Conservation (phyloP, 2,329 filamentous ascomycete species). For the Apiospora phragmitis region DNA sequence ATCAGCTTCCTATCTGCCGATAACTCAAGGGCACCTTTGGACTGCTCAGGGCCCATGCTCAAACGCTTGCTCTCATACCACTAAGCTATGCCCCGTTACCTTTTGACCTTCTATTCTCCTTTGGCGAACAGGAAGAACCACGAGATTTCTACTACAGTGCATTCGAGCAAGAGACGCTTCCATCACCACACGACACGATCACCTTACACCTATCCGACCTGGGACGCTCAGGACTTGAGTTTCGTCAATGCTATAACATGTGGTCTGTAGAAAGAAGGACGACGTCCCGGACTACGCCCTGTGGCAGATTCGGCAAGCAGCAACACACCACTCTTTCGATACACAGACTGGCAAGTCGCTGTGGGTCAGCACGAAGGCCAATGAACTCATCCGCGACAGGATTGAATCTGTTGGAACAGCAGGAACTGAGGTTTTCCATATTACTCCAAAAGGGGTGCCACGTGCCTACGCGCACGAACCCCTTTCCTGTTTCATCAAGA, state of each 20-base stretch:
- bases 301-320: neutral
- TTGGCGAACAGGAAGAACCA: neutral
- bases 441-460: too few relatives aligned
- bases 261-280: neutral
- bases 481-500: too few relatives aligned
- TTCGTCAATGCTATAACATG: neutral
- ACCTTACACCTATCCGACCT: neutral
- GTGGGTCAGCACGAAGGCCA: slow-evolving; percentile 41
- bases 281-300: neutral
- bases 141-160: neutral
- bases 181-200: neutral
- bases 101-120: neutral
- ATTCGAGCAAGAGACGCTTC: neutral
- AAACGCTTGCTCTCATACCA: neutral
- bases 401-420: too few relatives aligned
- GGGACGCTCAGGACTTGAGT: neutral
- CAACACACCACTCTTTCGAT: slow-evolving; percentile 39
- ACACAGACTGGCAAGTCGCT: slow-evolving; percentile 28
- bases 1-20: neutral
- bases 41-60: neutral
- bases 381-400: slow-evolving; percentile 19
- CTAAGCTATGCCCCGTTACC: neutral
- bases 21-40: neutral
- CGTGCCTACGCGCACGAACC: too few relatives aligned
- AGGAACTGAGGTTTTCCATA: too few relatives aligned